Percentiles rank a stretch among this genome's conserved stretches.
phyloP scores from a whole-genome alignment of 768 basidiomycete genomes.

The Pulveroboletus sp. region DNA sequence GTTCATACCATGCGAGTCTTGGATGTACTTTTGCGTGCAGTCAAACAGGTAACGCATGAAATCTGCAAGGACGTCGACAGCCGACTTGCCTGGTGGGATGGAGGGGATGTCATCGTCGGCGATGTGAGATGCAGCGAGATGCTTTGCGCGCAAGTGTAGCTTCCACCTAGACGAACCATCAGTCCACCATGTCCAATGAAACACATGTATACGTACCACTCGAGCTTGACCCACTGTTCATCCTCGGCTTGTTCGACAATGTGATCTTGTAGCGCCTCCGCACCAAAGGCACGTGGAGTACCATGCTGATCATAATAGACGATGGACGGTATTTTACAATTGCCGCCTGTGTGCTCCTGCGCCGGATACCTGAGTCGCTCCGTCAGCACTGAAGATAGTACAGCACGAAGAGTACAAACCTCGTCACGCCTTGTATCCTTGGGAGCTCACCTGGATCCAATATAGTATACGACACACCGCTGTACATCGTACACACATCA shows the following conservation, averaged over 20 bases:
- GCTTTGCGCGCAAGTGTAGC: constrained; percentile 37
- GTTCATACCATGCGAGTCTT: constrained; percentile 43
- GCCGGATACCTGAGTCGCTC: constrained; percentile 34
- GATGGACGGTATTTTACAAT: constrained; percentile 48
- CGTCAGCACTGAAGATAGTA: constrained; percentile 6
- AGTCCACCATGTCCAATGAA: not conserved
- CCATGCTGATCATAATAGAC: constrained; percentile 45
- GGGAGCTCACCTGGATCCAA: too few species aligned
- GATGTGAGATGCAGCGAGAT: constrained; percentile 30
- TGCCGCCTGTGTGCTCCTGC: constrained; percentile 41
- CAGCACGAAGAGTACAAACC: too few species aligned
- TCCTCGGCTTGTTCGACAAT: constrained; percentile 41
- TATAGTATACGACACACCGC: too few species aligned
- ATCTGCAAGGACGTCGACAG: constrained; percentile 44
- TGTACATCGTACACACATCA: constrained; percentile 41
- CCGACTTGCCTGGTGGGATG: constrained; percentile 41
- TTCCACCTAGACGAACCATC: constrained; percentile 28
- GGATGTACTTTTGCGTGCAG: constrained; percentile 46
- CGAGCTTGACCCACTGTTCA: constrained; percentile 44
- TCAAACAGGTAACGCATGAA: constrained; percentile 44
- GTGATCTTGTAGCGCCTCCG: constrained; percentile 41
- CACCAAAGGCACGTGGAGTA: constrained; percentile 39
- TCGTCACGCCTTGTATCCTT: too few species aligned
- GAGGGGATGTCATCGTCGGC: constrained; percentile 36
- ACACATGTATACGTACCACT: constrained; percentile 35